Evolutionary conservation across 2,329 filamentous ascomycete genomes (phyloP).

Genomic region (Diaporthe longicolla): DNA sequence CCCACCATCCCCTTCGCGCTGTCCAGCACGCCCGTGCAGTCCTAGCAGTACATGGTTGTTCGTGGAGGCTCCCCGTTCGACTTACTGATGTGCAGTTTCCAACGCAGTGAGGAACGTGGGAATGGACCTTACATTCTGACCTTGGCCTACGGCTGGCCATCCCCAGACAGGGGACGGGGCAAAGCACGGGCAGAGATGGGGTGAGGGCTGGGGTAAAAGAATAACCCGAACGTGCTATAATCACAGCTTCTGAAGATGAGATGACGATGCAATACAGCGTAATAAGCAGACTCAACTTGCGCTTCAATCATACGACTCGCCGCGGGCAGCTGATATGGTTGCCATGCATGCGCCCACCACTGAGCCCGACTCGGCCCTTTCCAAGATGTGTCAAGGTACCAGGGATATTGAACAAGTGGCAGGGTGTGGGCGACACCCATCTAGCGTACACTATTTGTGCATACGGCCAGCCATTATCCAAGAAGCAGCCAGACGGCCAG

Average conservation of each 20-base stretch:
- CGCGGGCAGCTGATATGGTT: constrained; percentile 12
- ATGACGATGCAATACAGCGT: constrained; percentile 23
- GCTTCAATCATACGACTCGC: constrained; percentile 28
- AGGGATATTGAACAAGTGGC: too few species aligned
- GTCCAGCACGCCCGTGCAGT: neutral
- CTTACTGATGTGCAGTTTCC: neutral
- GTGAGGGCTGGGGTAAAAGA: neutral
- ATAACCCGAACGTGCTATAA: neutral
- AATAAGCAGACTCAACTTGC: constrained; percentile 18
- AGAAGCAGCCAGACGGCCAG: neutral
- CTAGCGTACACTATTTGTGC: neutral
- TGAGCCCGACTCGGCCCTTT: constrained; percentile 28
- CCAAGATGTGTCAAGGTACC: neutral
- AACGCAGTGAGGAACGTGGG: neutral
- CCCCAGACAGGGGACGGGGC: neutral
- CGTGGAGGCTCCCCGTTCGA: neutral
- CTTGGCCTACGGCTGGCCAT: neutral
- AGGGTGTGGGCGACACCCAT: too few species aligned
- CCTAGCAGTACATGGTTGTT: neutral
- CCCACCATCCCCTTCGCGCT: neutral
- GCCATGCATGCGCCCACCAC: constrained; percentile 18
- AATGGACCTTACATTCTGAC: neutral
- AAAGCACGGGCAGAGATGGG: neutral
- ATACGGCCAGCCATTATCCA: neutral
- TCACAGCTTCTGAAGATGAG: neutral